Percentiles rank a stretch among this genome's conserved stretches.
These are phyloP conservation scores for Penicillium sp. DNA, from an alignment of 2,329 filamentous ascomycete genomes.

Conservation along the genomic window DNA sequence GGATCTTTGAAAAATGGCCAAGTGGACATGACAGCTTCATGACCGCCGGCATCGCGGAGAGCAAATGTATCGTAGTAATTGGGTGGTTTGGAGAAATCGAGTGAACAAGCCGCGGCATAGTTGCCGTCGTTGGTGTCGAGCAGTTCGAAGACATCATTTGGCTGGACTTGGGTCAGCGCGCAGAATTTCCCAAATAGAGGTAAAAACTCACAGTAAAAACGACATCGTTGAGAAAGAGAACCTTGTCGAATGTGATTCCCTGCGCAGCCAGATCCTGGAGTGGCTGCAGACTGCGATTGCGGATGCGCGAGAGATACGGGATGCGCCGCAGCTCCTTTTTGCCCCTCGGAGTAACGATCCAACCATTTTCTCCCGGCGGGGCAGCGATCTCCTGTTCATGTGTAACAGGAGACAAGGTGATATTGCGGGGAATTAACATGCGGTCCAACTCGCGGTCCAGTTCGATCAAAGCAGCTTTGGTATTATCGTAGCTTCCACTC, in stretches of 20 bases:
- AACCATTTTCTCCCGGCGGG: conserved; percentile 57
- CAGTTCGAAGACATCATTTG: conserved; percentile 59
- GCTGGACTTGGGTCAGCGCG: conserved; percentile 32
- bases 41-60: conserved; percentile 68
- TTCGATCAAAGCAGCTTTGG: conserved; percentile 63
- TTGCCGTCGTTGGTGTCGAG: conserved; percentile 61
- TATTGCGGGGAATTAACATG: conserved; percentile 58
- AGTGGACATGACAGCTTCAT: conserved; percentile 65
- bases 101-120: conserved; percentile 71
- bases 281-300: conserved; percentile 68
- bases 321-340: conserved; percentile 66
- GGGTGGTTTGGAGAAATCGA: conserved; percentile 71
- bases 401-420: conserved; percentile 63
- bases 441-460: conserved; percentile 60
- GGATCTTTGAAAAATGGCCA: conserved; percentile 66
- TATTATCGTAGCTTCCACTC: conserved; percentile 71
- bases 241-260: conserved; percentile 60
- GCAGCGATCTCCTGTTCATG: conserved; percentile 61
- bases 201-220: conserved; percentile 43
- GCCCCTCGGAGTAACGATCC: conserved; percentile 64
- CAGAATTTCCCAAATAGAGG: not conserved
- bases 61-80: conserved; percentile 77
- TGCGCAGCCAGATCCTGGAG: conserved; percentile 56
- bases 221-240: conserved; percentile 62
- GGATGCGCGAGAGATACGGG: conserved; percentile 67